These are phyloP conservation scores for Corinectria fuckeliana DNA, from an alignment of 2,329 filamentous ascomycete genomes.

Conservation along the genomic window DNA sequence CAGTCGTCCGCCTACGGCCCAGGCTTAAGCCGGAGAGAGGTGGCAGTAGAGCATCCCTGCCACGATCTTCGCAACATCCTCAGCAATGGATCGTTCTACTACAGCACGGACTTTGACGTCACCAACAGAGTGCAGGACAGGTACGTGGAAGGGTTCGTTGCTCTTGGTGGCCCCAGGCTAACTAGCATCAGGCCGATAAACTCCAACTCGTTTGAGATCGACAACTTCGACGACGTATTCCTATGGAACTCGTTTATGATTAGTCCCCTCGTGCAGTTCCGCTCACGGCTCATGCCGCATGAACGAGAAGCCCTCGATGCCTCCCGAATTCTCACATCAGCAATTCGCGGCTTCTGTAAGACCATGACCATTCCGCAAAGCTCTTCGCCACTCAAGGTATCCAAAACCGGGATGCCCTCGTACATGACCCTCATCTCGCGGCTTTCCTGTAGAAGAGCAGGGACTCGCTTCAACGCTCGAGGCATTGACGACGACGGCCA, in stretches of 20 bases:
- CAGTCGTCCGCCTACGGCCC: conserved; percentile 49
- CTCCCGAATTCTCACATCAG: conserved; percentile 88
- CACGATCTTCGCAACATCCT: conserved; percentile 89
- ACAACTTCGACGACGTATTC: conserved; percentile 90
- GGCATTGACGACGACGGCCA: conserved; percentile 98
- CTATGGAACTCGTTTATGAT: conserved; percentile 99
- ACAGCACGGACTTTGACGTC: conserved; percentile 97
- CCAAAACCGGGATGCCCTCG: conserved; percentile 76
- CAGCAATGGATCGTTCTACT: conserved; percentile 94
- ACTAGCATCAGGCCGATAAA: conserved; percentile 67
- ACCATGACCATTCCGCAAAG: conserved; percentile 85
- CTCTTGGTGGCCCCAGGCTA: conserved; percentile 7
- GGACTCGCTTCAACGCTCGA: conserved; percentile 94
- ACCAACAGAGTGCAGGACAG: conserved; percentile 92
- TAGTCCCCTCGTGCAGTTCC: conserved; percentile 86
- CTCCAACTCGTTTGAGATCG: conserved; percentile 82
- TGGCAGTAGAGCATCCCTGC: conserved; percentile 84
- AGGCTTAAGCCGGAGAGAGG: conserved; percentile 69
- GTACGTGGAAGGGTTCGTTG: conserved; percentile 46
- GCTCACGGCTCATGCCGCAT: conserved; percentile 75
- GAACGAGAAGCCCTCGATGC: conserved; percentile 83
- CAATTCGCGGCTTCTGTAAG: conserved; percentile 89
- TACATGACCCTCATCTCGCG: conserved; percentile 89
- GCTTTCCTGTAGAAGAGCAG: conserved; percentile 87
- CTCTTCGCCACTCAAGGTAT: conserved; percentile 71